phyloP scores from a whole-genome alignment of 345 rosid genomes.

The Syzygium jambos region DNA sequence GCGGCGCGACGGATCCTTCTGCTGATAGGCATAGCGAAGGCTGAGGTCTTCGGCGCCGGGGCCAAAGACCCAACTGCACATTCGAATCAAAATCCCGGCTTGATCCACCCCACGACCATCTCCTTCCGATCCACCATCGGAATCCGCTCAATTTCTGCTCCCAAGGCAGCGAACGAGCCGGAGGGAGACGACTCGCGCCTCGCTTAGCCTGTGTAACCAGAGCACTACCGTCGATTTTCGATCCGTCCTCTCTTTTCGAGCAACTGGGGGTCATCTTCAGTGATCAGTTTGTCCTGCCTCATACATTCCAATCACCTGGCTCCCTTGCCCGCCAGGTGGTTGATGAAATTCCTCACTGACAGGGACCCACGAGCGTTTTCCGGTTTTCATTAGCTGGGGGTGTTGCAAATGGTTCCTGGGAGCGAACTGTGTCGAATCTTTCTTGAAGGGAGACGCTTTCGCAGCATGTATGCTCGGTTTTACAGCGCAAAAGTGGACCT shows the following conservation, averaged over 20 bases:
- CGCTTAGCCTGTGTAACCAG: neutral
- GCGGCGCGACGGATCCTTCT: neutral
- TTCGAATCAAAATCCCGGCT: neutral
- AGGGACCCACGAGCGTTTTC: neutral
- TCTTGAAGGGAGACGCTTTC: neutral
- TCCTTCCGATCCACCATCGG: neutral
- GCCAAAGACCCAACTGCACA: neutral
- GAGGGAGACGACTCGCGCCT: neutral
- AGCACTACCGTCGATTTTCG: neutral
- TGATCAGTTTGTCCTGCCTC: neutral
- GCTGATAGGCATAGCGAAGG: neutral
- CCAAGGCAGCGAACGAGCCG: neutral
- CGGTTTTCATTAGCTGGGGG: neutral
- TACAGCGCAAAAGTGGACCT: constrained; percentile 48
- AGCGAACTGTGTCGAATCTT: neutral
- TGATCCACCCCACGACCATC: neutral
- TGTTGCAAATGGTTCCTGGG: neutral
- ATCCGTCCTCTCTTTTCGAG: neutral
- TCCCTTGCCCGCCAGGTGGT: neutral
- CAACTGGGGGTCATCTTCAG: neutral
- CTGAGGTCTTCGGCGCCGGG: neutral
- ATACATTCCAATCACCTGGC: neutral
- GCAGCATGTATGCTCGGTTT: constrained; percentile 15
- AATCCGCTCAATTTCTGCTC: neutral
- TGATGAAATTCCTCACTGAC: neutral